Evolutionary conservation across 1,139 yeast genomes (phyloP).

Genomic region (Casaregolazyma suthepensis): DNA sequence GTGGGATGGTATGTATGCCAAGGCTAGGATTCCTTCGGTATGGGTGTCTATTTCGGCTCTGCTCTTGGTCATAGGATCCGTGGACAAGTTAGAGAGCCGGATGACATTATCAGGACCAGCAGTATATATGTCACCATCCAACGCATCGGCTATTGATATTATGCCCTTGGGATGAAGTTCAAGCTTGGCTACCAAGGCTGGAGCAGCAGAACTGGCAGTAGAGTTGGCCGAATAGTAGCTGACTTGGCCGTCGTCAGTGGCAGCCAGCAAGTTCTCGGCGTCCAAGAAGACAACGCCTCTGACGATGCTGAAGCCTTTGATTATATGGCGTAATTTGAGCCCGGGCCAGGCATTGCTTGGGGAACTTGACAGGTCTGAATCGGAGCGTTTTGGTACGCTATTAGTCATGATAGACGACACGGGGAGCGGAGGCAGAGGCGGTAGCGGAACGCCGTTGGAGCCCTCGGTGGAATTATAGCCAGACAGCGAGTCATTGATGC

Average conservation of each 20-base stretch:
- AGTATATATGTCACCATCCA: background rate
- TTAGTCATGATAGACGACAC: conserved; percentile 1
- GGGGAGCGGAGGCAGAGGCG: conserved; percentile 7
- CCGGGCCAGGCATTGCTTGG: background rate
- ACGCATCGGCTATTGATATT: background rate
- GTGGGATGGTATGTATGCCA: conserved; percentile 20
- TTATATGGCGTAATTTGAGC: conserved; percentile 4
- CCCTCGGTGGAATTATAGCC: background rate
- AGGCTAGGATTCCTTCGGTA: conserved; percentile 18
- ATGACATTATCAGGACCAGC: background rate
- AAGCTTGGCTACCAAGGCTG: background rate
- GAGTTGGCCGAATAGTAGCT: conserved; percentile 12
- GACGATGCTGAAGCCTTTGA: conserved; percentile 12
- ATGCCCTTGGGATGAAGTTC: background rate
- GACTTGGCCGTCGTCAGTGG: conserved; percentile 23
- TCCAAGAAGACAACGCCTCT: conserved; percentile 15
- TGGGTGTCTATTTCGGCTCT: conserved; percentile 18
- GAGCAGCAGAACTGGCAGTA: background rate
- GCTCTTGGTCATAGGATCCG: conserved; percentile 2
- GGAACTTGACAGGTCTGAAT: background rate
- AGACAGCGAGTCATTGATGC: background rate
- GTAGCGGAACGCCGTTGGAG: background rate
- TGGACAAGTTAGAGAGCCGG: background rate
- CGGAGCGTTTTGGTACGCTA: background rate
- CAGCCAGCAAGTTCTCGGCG: conserved; percentile 17